Base-by-base conservation (phyloP, 768 basidiomycete genomes). In the Leccinum imitatum region DNA sequence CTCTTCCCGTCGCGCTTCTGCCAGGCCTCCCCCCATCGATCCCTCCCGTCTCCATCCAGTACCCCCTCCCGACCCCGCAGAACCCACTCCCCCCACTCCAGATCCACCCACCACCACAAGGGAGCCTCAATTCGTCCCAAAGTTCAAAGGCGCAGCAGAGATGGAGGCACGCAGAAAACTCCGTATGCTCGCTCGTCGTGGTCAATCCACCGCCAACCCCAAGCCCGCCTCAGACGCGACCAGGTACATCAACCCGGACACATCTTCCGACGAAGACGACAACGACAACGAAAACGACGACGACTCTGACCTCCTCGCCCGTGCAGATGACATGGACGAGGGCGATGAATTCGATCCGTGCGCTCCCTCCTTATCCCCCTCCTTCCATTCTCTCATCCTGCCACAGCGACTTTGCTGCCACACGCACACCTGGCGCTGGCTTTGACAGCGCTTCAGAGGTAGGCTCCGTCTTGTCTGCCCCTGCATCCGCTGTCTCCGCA, bases 301-400 rank as follows among this genome's bases (percentile, higher is more conserved):
- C 17, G 82, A 80, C 69, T 84, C 79, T 55, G 85, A 82, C 23
- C 78, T 80, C 54, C 76, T 80, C 44, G 78, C 76, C 27, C 77
- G 77, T 9, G 80, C 75, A 1, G 76, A 75, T 47, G 84, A 80
- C 47, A 81, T 82, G 73, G 84, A 84, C 64, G 88, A 87, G 53
- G 85, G 76, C 2, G 87, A 91, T 63, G 90, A 89, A 60, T 92
- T 91, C 63, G 91, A 92, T 68, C 89, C 89, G 90, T 91, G 70
- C 68, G 88, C 77, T 3, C 23, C 17, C 77, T 6, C 31, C 52
- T 51, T 23, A 8, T 39, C 14, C 23, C 6, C 17, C 0, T 48
- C 47, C 1, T 52, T 35, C 48, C 33, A 11, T 31, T 21, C 1
- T 30, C 64, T 58, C 27, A 56, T 62, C 6, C 15, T n/a, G 3